These are phyloP conservation scores for Thecaphora thlaspeos DNA, from an alignment of 1,284 basidiomycete genomes.

Conservation along the genomic window DNA sequence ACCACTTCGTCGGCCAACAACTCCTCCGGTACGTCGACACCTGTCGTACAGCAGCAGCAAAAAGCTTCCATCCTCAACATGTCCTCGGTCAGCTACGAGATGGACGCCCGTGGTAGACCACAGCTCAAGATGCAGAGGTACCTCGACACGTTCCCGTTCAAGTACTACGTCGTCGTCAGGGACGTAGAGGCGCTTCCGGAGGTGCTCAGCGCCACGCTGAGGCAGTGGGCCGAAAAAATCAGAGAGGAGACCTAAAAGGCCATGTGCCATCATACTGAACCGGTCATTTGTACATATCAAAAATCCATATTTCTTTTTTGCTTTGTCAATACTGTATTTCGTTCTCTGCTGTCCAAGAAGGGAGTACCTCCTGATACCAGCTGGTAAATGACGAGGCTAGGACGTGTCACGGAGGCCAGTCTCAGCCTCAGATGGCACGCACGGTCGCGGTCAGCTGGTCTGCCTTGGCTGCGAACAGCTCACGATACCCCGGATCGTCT, in stretches of 20 bases:
- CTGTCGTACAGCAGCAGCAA: constrained; percentile 58
- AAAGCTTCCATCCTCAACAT: constrained; percentile 84
- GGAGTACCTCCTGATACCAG: too few relatives aligned
- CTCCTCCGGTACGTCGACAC: neutral
- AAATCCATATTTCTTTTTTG: too few relatives aligned
- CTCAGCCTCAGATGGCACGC: too few relatives aligned
- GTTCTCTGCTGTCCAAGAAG: too few relatives aligned
- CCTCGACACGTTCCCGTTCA: constrained; percentile 91
- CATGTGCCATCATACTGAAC: too few relatives aligned
- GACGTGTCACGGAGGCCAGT: too few relatives aligned
- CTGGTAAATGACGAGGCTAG: too few relatives aligned
- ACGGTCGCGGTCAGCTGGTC: too few relatives aligned
- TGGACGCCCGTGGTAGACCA: constrained; percentile 68
- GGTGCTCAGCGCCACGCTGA: constrained; percentile 83
- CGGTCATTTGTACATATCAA: too few relatives aligned
- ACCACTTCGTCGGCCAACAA: neutral
- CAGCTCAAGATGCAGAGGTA: constrained; percentile 87
- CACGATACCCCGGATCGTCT: too few relatives aligned
- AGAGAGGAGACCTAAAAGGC: constrained; percentile 22
- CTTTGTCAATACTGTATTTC: too few relatives aligned
- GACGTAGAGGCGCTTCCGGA: constrained; percentile 89
- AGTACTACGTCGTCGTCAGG: constrained; percentile 90
- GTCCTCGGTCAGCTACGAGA: constrained; percentile 85
- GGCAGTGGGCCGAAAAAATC: constrained; percentile 68
- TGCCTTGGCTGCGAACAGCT: too few relatives aligned